Evolutionary conservation across 2,329 filamentous ascomycete genomes (phyloP), one percentile per base, ranked within the genome.

Genomic region (Chaetothyriales sp.): DNA sequence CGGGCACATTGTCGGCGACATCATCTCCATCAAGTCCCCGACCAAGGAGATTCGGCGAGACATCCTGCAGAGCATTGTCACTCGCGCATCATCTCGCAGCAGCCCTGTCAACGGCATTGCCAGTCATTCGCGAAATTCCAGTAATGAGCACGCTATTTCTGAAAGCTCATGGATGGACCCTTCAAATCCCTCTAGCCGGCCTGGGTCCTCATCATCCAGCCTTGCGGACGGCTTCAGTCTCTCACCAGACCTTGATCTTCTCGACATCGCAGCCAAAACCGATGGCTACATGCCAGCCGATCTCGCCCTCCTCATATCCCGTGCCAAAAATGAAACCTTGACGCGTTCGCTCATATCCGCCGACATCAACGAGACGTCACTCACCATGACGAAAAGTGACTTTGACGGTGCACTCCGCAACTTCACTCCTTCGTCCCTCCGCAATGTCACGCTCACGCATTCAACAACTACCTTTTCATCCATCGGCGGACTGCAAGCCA

Each of bases 221-320:
- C 61, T 47, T 59, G 65, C 63, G 50, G 77, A 78, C 50, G 85
- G 83, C 0, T 92, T 94, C 61, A 69, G 83, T 1, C 71, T 95
- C 5, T 85, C 89, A 53, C 71, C 80, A 0, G 78, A 85, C 47
- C 78, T 98, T 8, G 92, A 98, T 65, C 86, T 97, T 53, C 78
- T 97, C 7, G 90, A 97, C 57, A 77, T 98, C 51, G 89, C 94
- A 18, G 89, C 92, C 1, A 84, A 90, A 60, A 97, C 90, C 0
- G 92, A 98, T 64, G 92, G 92, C 0, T 98, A 97, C 65, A 95
- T 97, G 89, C 90, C 92, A 0, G 92, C 89, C 2, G 92, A 98
- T 66, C 75, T 98, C 40, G 82, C 85, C 15, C 76, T 95, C 1
- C 78, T 98, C 9, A 85, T 94, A 18, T 83, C 87, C 9, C 80